Percentiles rank a stretch among this genome's conserved stretches.
Evolutionary conservation across 805 yeast species (phyloP).

Genomic region (Geotrichum ghanense): DNA sequence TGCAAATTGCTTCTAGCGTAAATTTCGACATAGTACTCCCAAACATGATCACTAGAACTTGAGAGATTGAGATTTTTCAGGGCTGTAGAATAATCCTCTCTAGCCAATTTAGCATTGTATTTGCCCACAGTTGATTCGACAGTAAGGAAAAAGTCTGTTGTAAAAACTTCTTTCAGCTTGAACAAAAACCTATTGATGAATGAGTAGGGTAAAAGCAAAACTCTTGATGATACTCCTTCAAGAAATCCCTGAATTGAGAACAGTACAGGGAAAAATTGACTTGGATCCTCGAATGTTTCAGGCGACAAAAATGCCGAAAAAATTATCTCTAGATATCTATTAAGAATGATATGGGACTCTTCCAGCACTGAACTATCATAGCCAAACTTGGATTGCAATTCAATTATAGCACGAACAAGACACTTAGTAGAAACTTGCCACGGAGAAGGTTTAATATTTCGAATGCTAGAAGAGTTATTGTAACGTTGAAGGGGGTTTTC

Average conservation of each 20-base stretch:
- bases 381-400: slow-evolving; percentile 20
- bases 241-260: slow-evolving; percentile 26
- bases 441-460: slow-evolving; percentile 28
- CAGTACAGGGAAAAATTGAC: slow-evolving; percentile 12
- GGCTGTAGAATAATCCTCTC: background rate
- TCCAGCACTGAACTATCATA: slow-evolving; percentile 15
- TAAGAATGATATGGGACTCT: slow-evolving; percentile 19
- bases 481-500: slow-evolving; percentile 36
- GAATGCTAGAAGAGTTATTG: slow-evolving; percentile 17
- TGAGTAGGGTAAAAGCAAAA: slow-evolving; percentile 4
- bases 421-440: slow-evolving; percentile 32
- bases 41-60: slow-evolving; percentile 7
- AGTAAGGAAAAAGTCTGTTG: slow-evolving; percentile 10
- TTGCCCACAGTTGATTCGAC: slow-evolving; percentile 11
- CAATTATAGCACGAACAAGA: slow-evolving; percentile 25
- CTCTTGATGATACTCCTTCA: slow-evolving; percentile 20
- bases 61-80: slow-evolving; percentile 3
- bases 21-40: slow-evolving; percentile 10
- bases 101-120: background rate
- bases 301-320: slow-evolving; percentile 12
- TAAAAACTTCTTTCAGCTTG: slow-evolving; percentile 8
- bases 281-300: slow-evolving; percentile 7
- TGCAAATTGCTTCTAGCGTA: slow-evolving; percentile 10
- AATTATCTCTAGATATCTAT: slow-evolving; percentile 17
- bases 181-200: slow-evolving; percentile 6